phyloP scores from a whole-genome alignment of 495 filamentous ascomycete species.

The Neurospora tetraspora region DNA sequence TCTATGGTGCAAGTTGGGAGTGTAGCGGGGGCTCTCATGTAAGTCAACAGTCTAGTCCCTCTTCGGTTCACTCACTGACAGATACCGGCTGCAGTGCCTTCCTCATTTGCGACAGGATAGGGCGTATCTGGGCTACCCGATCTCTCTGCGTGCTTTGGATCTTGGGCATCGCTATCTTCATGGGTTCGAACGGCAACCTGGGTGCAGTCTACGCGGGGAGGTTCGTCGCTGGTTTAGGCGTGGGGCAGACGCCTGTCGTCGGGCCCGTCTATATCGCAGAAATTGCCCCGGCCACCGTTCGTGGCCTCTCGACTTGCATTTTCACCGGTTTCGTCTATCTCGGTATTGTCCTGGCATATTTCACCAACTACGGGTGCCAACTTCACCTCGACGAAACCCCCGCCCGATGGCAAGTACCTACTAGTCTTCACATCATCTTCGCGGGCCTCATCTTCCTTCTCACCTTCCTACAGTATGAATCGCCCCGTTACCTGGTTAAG shows the following conservation, averaged over 20 bases:
- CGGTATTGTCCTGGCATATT: conserved; percentile 51
- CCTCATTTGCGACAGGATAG: conserved; percentile 55
- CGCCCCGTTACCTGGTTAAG: conserved; percentile 48
- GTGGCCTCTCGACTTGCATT: conserved; percentile 55
- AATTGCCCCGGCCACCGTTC: conserved; percentile 50
- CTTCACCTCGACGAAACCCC: conserved; percentile 47
- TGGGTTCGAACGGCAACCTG: conserved; percentile 49
- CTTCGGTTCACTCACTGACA: not conserved
- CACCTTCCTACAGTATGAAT: conserved; percentile 54
- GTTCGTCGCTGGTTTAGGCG: conserved; percentile 58
- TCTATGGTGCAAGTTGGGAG: conserved; percentile 65
- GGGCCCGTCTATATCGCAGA: conserved; percentile 52
- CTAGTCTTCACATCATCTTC: conserved; percentile 63
- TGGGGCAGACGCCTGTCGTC: conserved; percentile 59
- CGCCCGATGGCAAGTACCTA: conserved; percentile 55
- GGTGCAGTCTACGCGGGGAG: conserved; percentile 56
- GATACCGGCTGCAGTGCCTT: conserved; percentile 36
- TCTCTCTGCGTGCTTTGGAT: conserved; percentile 58
- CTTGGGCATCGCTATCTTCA: conserved; percentile 57
- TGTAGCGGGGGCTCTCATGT: conserved; percentile 54
- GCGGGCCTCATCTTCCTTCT: conserved; percentile 55
- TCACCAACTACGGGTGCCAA: conserved; percentile 48
- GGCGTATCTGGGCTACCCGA: conserved; percentile 59
- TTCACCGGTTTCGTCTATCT: conserved; percentile 57
- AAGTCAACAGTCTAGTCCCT: conserved; percentile 11